Percentiles rank a stretch among this genome's conserved stretches.
phyloP scores from a whole-genome alignment of 495 filamentous ascomycete genomes.

The Penicillium taxi region DNA sequence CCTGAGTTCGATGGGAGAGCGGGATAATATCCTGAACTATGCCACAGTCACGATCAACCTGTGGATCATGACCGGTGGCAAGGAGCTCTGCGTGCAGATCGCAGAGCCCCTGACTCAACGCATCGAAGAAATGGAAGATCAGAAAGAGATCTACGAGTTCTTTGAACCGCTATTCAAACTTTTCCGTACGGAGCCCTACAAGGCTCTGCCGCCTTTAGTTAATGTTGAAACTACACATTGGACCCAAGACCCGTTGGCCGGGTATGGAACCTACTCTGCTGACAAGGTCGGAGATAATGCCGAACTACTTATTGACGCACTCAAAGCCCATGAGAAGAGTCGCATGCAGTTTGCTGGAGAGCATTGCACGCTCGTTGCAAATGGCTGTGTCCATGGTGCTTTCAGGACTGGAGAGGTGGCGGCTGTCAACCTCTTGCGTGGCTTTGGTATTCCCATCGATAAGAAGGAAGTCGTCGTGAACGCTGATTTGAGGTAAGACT shows the following conservation, averaged over 20 bases:
- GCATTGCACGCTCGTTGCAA: constrained; percentile 15
- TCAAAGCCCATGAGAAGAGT: constrained; percentile 14
- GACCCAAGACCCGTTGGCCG: constrained; percentile 20
- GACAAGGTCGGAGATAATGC: constrained; percentile 21
- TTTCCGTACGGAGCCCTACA: constrained; percentile 18
- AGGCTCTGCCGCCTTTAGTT: constrained; percentile 16
- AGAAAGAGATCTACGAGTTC: constrained; percentile 16
- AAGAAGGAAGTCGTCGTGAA: neutral
- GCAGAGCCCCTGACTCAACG: constrained; percentile 20
- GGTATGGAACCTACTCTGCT: constrained; percentile 18
- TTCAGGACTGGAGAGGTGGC: constrained; percentile 19
- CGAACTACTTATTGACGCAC: constrained; percentile 10
- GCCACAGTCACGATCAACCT: constrained; percentile 21
- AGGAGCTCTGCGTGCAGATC: constrained; percentile 21
- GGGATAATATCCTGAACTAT: constrained; percentile 21
- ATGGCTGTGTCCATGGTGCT: constrained; percentile 21
- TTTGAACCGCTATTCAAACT: constrained; percentile 22
- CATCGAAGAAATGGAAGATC: constrained; percentile 17
- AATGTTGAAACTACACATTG: constrained; percentile 21
- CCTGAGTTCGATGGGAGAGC: constrained; percentile 10
- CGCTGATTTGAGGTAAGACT: neutral
- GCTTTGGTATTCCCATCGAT: constrained; percentile 13
- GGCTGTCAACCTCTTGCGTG: constrained; percentile 12
- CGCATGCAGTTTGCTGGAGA: constrained; percentile 21
- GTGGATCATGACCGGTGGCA: constrained; percentile 19